Evolutionary conservation across 352 stramenopile species (phyloP).

Genomic region (Achlya hypogyna): DNA sequence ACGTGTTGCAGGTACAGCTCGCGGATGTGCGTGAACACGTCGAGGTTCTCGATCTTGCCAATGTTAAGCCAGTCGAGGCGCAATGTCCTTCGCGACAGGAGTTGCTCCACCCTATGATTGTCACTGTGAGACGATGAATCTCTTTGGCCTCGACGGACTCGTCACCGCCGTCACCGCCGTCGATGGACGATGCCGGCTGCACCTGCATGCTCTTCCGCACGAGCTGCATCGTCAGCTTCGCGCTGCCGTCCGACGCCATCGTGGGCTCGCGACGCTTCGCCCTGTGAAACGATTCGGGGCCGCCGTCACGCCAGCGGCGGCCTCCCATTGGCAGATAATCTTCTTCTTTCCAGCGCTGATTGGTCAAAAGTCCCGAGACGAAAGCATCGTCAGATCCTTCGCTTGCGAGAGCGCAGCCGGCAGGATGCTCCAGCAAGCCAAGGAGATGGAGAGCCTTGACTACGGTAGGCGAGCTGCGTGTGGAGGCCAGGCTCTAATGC

Average conservation of each 20-base stretch:
- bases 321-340: background rate
- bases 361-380: no score
- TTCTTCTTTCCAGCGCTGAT: background rate
- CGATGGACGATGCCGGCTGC: constrained; percentile 1
- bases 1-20: constrained; percentile 67
- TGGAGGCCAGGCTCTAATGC: background rate
- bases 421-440: constrained; percentile 4
- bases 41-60: constrained; percentile 60
- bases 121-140: constrained; percentile 22
- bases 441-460: constrained; percentile 70
- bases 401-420: background rate
- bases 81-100: constrained; percentile 49
- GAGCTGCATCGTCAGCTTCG: constrained; percentile 49
- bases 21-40: constrained; percentile 61
- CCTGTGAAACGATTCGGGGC: background rate
- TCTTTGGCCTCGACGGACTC: constrained; percentile 24
- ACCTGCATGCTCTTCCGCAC: constrained; percentile 40
- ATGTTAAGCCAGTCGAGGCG: constrained; percentile 67
- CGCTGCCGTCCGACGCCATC: background rate
- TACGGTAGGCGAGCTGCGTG: constrained; percentile 42
- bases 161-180: constrained; percentile 19
- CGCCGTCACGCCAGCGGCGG: background rate
- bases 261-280: background rate
- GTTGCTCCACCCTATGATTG: constrained; percentile 12
- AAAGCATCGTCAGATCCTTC: background rate